Evolutionary conservation across 2,329 filamentous ascomycete genomes (phyloP).

Genomic region (Didymella keratinophila): DNA sequence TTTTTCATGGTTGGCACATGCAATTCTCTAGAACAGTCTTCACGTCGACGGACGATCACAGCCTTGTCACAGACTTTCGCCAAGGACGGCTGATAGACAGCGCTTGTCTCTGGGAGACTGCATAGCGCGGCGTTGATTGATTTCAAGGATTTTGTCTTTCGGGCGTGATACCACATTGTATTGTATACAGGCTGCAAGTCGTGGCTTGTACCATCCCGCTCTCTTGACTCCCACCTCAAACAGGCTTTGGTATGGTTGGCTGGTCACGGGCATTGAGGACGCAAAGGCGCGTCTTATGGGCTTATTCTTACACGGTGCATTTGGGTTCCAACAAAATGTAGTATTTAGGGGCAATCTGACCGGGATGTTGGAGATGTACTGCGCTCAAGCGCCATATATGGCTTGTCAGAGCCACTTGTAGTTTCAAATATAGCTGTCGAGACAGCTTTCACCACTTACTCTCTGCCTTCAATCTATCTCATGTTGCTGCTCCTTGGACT

Average conservation of each 20-base stretch:
- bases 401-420: conserved; percentile 7
- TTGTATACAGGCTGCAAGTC: conserved; percentile 30
- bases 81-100: conserved; percentile 4
- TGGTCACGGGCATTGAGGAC: conserved; percentile 1
- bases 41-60: not conserved
- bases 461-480: no score
- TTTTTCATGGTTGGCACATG: conserved; percentile 34
- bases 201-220: conserved; percentile 34
- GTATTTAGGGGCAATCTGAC: conserved; percentile 7
- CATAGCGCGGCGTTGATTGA: conserved; percentile 40
- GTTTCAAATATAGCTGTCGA: conserved; percentile 10
- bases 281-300: not conserved
- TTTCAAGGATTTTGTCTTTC: conserved; percentile 23
- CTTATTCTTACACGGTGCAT: conserved; percentile 3
- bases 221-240: conserved; percentile 7
- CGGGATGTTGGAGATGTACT: conserved; percentile 11
- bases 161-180: conserved; percentile 40
- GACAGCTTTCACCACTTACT: not conserved
- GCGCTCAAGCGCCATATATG: conserved; percentile 15
- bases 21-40: conserved; percentile 18
- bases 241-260: conserved; percentile 8
- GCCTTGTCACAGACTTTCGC: not conserved
- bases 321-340: conserved; percentile 8
- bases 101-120: conserved; percentile 24
- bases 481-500: not conserved